Evolutionary conservation across 1,139 yeast genomes (phyloP).

Genomic region (Kodamaea derodonti): DNA sequence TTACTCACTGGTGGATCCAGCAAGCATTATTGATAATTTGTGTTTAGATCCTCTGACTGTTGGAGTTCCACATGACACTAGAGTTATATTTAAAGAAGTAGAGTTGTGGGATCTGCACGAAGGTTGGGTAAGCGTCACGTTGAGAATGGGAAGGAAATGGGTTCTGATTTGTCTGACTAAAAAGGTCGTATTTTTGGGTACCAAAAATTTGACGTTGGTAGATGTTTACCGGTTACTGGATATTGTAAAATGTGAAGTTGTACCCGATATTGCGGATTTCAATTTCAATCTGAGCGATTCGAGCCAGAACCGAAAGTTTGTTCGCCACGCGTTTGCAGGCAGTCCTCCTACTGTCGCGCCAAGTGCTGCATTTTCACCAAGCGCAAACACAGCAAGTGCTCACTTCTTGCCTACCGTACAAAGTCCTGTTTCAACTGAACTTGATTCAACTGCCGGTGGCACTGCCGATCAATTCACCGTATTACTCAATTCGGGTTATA

Average conservation of each 20-base stretch:
- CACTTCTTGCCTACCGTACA: neutral
- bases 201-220: constrained; percentile 40
- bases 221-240: constrained; percentile 51
- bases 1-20: constrained; percentile 46
- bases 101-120: constrained; percentile 41
- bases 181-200: constrained; percentile 20
- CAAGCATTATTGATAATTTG: constrained; percentile 44
- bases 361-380: constrained; percentile 1
- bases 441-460: constrained; percentile 8
- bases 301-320: neutral
- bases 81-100: constrained; percentile 60
- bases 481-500: constrained; percentile 41
- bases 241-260: constrained; percentile 48
- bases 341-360: neutral
- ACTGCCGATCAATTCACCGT: constrained; percentile 49
- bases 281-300: neutral
- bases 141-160: constrained; percentile 69
- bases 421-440: neutral
- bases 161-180: constrained; percentile 52
- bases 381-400: neutral
- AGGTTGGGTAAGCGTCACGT: constrained; percentile 45
- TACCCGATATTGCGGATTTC: neutral
- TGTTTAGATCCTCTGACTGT: constrained; percentile 45
- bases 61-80: constrained; percentile 46
- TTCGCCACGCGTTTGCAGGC: neutral